phyloP scores from a whole-genome alignment of 352 stramenopile species.

The Phytopythium montanum region DNA sequence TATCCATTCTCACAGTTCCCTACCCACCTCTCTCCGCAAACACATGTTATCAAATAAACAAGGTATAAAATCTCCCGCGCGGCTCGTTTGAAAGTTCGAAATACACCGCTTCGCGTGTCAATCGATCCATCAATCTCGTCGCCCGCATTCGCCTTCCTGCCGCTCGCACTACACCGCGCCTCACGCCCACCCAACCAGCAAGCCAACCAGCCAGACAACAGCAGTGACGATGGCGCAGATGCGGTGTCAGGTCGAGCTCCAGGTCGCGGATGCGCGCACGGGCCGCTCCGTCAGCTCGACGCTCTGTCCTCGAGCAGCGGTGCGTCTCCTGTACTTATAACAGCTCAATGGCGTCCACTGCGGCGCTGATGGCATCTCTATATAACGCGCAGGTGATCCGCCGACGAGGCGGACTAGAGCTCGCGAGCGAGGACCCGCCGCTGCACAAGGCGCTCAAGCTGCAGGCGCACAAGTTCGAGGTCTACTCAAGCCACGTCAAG shows the following conservation, averaged over 20 bases:
- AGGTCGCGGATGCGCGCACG: constrained; percentile 45
- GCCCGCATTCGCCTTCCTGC: not conserved
- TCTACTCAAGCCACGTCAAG: constrained; percentile 63
- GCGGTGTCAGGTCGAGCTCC: constrained; percentile 53
- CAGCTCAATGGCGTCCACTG: no score
- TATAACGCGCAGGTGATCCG: constrained; percentile 32
- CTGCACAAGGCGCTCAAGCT: constrained; percentile 53
- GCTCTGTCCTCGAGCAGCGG: constrained; percentile 31
- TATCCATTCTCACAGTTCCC: not conserved
- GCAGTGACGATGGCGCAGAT: not conserved
- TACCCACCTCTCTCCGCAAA: not conserved
- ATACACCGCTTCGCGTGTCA: constrained; percentile 5
- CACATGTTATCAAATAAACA: constrained; percentile 1
- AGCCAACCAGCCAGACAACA: not conserved
- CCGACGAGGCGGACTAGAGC: constrained; percentile 48
- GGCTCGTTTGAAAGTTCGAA: constrained; percentile 9
- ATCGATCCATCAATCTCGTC: not conserved
- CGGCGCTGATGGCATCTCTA: no score
- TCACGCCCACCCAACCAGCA: not conserved
- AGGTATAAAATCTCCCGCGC: not conserved
- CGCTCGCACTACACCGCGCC: not conserved
- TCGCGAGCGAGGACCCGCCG: constrained; percentile 44
- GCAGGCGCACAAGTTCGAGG: constrained; percentile 42
- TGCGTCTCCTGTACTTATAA: constrained; percentile 2
- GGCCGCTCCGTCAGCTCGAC: constrained; percentile 43